Conservation (phyloP, 768 basidiomycete genomes). For the Trametes gibbosa region DNA sequence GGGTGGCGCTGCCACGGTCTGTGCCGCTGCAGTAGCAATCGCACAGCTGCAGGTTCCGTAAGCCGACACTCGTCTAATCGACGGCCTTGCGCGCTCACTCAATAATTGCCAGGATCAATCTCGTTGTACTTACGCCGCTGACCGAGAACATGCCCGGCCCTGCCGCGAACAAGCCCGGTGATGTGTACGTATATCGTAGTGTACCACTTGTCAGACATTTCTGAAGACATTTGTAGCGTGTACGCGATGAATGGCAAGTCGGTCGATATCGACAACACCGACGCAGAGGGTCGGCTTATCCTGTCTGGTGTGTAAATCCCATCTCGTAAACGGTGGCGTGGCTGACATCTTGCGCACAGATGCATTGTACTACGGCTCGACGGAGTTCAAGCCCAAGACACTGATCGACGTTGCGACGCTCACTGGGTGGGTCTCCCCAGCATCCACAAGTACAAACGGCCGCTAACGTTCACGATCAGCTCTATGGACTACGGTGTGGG, state of each 20-base stretch:
- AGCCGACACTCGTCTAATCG: too few relatives aligned
- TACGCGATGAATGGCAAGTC: conserved; percentile 90
- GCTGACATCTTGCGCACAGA: conserved; percentile 42
- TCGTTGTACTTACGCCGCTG: conserved; percentile 70
- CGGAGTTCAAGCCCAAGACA: conserved; percentile 75
- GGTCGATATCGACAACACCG: conserved; percentile 85
- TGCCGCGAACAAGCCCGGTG: conserved; percentile 71
- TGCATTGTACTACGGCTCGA: conserved; percentile 79
- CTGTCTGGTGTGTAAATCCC: conserved; percentile 53
- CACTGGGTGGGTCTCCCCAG: conserved; percentile 52
- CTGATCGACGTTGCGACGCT: conserved; percentile 87
- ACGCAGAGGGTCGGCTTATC: conserved; percentile 77
- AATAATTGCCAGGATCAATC: conserved; percentile 57
- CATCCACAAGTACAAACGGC: not conserved
- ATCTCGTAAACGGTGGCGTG: not conserved
- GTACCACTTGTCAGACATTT: too few relatives aligned
- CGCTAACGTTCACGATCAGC: conserved; percentile 33
- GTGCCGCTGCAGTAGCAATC: conserved; percentile 70
- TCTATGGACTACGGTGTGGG: conserved; percentile 75
- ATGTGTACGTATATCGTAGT: conserved; percentile 51
- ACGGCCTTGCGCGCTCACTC: too few relatives aligned
- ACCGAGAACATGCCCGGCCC: conserved; percentile 85
- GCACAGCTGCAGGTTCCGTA: conserved; percentile 81
- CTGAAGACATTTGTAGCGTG: conserved; percentile 42
- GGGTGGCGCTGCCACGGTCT: conserved; percentile 84